Evolutionary conservation across 768 basidiomycete genomes (phyloP).

Genomic region (Suillus bovinus): DNA sequence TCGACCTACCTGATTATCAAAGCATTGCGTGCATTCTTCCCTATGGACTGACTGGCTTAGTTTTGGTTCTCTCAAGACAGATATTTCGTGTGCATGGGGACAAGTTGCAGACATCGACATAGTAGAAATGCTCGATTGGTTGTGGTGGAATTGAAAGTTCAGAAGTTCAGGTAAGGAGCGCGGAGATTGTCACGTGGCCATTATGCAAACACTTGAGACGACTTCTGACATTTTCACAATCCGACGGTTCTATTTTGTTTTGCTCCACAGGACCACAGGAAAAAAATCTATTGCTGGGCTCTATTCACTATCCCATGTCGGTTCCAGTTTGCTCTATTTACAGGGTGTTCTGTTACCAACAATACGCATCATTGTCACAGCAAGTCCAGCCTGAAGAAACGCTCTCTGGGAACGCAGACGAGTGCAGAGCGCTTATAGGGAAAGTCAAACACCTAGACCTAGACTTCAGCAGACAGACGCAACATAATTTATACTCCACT

Average conservation of each 20-base stretch:
- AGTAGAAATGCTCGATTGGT: constrained; percentile 6
- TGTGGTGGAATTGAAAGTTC: constrained; percentile 3
- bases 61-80: constrained; percentile 53
- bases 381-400: constrained; percentile 26
- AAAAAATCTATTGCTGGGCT: neutral
- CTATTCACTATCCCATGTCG: too few relatives aligned
- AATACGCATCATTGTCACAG: constrained; percentile 10
- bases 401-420: constrained; percentile 17
- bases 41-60: constrained; percentile 76
- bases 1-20: constrained; percentile 78
- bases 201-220: neutral
- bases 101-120: constrained; percentile 38
- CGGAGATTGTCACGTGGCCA: neutral
- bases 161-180: neutral
- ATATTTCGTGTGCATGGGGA: constrained; percentile 52
- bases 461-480: neutral
- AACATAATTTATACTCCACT: neutral
- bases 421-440: constrained; percentile 27
- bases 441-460: constrained; percentile 24
- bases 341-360: neutral
- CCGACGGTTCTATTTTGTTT: neutral
- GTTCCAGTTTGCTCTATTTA: neutral
- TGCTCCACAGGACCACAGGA: neutral
- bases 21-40: constrained; percentile 97
- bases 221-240: neutral